Conservation (phyloP, 2,329 filamentous ascomycete species). For the Monilinia fructicola region DNA sequence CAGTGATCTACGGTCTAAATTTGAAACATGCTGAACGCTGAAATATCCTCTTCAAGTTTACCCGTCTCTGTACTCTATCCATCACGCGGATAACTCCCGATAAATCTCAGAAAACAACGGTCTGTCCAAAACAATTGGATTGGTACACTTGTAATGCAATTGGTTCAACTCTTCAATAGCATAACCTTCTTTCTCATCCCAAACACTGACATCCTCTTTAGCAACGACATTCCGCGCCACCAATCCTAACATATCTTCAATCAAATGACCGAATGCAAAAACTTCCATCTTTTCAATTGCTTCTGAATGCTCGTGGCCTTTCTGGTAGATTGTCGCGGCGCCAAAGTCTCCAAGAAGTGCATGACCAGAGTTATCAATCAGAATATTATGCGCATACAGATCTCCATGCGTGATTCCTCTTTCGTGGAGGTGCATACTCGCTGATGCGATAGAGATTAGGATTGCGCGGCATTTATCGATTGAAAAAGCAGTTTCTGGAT, state of each 20-base stretch:
- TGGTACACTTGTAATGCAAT: slow-evolving; percentile 38
- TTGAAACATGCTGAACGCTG: neutral
- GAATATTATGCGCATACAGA: slow-evolving; percentile 50
- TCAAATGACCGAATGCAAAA: slow-evolving; percentile 49
- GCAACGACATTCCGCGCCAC: slow-evolving; percentile 31
- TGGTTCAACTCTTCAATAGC: slow-evolving; percentile 35
- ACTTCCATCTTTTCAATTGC: slow-evolving; percentile 48
- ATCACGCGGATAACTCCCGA: slow-evolving; percentile 20
- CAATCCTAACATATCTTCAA: slow-evolving; percentile 48
- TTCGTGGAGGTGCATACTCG: slow-evolving; percentile 47
- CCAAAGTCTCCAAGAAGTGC: slow-evolving; percentile 51
- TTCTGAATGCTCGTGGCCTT: slow-evolving; percentile 30
- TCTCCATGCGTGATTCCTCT: slow-evolving; percentile 49
- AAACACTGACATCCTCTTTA: slow-evolving; percentile 26
- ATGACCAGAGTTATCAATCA: slow-evolving; percentile 45
- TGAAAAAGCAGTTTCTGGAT: slow-evolving; percentile 38
- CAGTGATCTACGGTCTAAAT: neutral
- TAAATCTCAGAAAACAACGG: slow-evolving; percentile 36
- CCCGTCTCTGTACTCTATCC: neutral
- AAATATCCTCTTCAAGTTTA: neutral
- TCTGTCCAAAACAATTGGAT: slow-evolving; percentile 36
- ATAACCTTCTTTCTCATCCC: slow-evolving; percentile 36
- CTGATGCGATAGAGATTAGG: slow-evolving; percentile 46
- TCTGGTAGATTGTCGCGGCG: slow-evolving; percentile 48
- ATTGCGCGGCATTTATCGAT: slow-evolving; percentile 42